A percentile compares a stretch with the other conserved stretches of the same genome.
Conservation (phyloP, 148 eudicot species). For the Rhododendron vialii region DNA sequence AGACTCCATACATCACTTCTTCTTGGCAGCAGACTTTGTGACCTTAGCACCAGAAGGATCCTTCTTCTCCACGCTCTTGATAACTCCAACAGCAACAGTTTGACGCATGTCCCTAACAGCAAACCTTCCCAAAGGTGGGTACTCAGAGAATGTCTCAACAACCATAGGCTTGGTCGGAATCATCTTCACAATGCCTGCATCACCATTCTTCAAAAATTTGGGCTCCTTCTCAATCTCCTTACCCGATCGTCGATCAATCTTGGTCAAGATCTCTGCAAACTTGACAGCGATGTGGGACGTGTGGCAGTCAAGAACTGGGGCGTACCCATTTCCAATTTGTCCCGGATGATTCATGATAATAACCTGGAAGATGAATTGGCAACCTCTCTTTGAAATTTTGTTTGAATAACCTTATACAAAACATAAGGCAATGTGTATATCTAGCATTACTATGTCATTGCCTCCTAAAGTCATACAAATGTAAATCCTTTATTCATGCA, state of each 20-base stretch:
- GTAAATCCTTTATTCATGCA: background rate
- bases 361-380: background rate
- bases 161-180: constrained; percentile 37
- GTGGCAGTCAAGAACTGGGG: constrained; percentile 38
- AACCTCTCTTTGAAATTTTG: background rate
- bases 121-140: constrained; percentile 31
- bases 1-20: constrained; percentile 20
- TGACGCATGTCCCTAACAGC: constrained; percentile 35
- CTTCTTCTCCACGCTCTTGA: constrained; percentile 16
- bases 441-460: background rate
- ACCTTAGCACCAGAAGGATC: constrained; percentile 35
- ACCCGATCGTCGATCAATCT: constrained; percentile 29
- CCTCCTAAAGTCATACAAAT: background rate
- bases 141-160: constrained; percentile 27
- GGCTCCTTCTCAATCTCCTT: background rate
- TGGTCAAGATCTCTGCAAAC: constrained; percentile 27
- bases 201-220: constrained; percentile 26
- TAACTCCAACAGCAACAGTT: background rate
- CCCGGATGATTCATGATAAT: background rate
- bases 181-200: constrained; percentile 33
- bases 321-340: constrained; percentile 7
- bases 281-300: constrained; percentile 32
- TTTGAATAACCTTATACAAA: background rate
- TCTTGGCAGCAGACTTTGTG: constrained; percentile 32
- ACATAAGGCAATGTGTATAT: background rate